Base-by-base conservation (phyloP, 2,329 filamentous ascomycete genomes). In the Fusarium sacchari region DNA sequence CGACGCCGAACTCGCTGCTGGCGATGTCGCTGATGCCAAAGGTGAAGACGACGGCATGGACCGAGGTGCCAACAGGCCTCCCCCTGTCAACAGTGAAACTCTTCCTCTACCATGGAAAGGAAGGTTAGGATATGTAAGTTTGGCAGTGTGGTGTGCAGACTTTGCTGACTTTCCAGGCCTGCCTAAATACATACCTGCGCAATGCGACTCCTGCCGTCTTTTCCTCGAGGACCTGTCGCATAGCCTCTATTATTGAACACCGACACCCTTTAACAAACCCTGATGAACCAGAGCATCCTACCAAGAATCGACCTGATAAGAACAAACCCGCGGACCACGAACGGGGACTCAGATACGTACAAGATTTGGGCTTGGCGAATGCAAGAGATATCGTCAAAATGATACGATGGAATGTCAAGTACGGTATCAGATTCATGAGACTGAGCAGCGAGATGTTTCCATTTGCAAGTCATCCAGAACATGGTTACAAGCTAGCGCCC, bases 361-460 rank as follows among this genome's bases (percentile, higher is more conserved):
- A 97, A 80, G 86, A 88, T 0, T 81, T 98, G 5, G 94, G 95
- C 0, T 81, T 97, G 17, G 90, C 93, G 22, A 98, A 98, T 81
- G 93, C 93, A 3, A 88, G 89, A 44, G 96, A 98, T 76, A 90
- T 98, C 37, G 84, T 88, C 64, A 97, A 97, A 81, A 94, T 98
- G 90, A 79, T 98, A 14, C 88, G 90, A 4, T 98, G 96, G 96
- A 98, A 98, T 79, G 92, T 97, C 73, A 93, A 90, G 75, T 98
- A 96, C 73, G 92, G 92, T 43, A 98, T 98, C 82, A 95, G 91
- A 75, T 98, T 98, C 81, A 90, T 98, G 89, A 90, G 96, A 3
- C 86, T 98, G 26, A 97, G 94, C 75, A 97, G 94, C 61, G 96
- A 98, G 76, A 98, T 98, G 93, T 98, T 98, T 73, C 96, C 96